Base-by-base conservation (phyloP, 2,329 filamentous ascomycete species). In the Fusarium tanahbumbuense region DNA sequence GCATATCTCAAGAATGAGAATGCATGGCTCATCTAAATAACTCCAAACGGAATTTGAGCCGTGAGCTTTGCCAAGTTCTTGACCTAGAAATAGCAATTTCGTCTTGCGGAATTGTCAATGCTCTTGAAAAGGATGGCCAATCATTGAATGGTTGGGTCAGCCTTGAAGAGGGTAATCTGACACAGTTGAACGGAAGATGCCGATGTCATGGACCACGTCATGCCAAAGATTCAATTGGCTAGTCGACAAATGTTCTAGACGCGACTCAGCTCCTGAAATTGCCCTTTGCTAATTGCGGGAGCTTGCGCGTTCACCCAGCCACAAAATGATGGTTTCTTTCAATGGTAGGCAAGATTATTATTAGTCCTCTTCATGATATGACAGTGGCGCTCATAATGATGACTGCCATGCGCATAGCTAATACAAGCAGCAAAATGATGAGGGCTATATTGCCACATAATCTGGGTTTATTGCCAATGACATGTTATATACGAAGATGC, bases 11-110 rank as follows among this genome's bases (percentile, higher is more conserved):
- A 12, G 4, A 9, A 5, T 11, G 1, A 10, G 13, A n/a, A 28
- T 27, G 15, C 4, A 1, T 1, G 15, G 8, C 30, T 30, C 28
- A n/a, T 30, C 6, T 13, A 30, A 30, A 15, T 7, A 30, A 30
- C 0, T 0, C 28, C 15, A 13, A 2, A n/a, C 28, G 0, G 6
- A 2, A 2, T 9, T 7, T 22, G 22, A 25, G 15, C 12, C 27
- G 8, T 18, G 6, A 18, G 6, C 6, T 9, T 32, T 8, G 1
- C 13, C 7, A 32, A 32, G 30, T 5, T 32, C 30, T 8, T 8
- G 30, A 4, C 30, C 30, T 15, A 32, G 13, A 28, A 6, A 28
- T 28, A 28, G 10, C 11, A 2, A 28, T 2, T 12, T 28, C 27
- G 11, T 28, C 27, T 12, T 12, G 27, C 11, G 10, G 4, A 6